Percentiles rank a stretch among this genome's conserved stretches.
Conservation (phyloP, 345 rosid species). For the Angophora floribunda region DNA sequence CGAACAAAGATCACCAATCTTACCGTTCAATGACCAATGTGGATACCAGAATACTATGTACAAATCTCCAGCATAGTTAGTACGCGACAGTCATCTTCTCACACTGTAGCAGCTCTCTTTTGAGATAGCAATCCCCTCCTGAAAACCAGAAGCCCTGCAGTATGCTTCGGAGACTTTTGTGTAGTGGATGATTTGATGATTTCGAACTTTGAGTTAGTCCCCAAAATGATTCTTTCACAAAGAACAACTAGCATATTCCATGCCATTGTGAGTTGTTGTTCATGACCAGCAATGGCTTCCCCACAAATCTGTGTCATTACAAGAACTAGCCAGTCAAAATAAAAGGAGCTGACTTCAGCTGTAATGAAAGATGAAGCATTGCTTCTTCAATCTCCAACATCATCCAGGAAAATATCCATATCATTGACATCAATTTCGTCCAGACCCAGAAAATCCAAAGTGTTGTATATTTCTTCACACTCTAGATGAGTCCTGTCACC, state of each 20-base stretch:
- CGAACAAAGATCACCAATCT: not conserved
- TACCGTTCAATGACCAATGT: not conserved
- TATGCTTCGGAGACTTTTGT: not conserved
- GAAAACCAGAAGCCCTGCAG: not conserved
- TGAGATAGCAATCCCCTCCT: not conserved
- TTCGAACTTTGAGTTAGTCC: not conserved
- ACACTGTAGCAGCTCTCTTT: not conserved
- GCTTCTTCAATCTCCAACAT: slow-evolving; percentile 4
- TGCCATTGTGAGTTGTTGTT: not conserved
- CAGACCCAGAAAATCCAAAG: slow-evolving; percentile 35
- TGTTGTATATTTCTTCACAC: slow-evolving; percentile 36
- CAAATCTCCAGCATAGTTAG: not conserved
- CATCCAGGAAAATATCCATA: slow-evolving; percentile 9
- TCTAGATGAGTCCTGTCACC: slow-evolving; percentile 48
- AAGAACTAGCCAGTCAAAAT: not conserved
- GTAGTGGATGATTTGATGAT: not conserved
- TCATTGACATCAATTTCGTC: slow-evolving; percentile 10
- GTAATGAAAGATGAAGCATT: not conserved
- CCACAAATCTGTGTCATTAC: not conserved
- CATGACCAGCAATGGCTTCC: not conserved
- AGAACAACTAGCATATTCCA: not conserved
- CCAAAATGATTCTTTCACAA: not conserved
- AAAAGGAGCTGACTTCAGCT: not conserved
- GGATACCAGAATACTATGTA: not conserved
- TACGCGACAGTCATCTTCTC: not conserved